Conservation (phyloP, 495 filamentous ascomycete genomes). For the Podospora comata region DNA sequence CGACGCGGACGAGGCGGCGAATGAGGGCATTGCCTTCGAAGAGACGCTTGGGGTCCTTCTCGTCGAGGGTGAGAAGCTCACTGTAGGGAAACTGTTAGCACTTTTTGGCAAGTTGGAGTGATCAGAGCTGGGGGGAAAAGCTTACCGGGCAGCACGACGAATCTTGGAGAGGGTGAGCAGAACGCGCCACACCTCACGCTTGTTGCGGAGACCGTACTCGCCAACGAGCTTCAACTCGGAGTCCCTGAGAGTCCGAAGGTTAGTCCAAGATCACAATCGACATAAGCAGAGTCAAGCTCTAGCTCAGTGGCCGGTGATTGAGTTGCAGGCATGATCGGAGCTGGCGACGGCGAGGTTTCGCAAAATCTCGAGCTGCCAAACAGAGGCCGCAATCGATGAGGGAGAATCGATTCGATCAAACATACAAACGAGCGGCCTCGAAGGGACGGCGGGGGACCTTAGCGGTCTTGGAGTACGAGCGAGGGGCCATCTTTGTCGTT, state of each 20-base stretch:
- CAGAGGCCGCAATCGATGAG: constrained; percentile 33
- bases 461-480: constrained; percentile 96
- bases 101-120: neutral
- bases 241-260: constrained; percentile 67
- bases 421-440: constrained; percentile 97
- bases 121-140: neutral
- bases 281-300: constrained; percentile 96
- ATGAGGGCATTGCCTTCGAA: constrained; percentile 99
- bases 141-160: constrained; percentile 99
- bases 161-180: constrained; percentile 99
- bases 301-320: constrained; percentile 86
- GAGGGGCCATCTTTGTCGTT: constrained; percentile 49
- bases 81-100: constrained; percentile 43
- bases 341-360: constrained; percentile 1
- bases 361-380: constrained; percentile 50
- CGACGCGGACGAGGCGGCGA: constrained; percentile 98
- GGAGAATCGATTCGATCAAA: constrained; percentile 25
- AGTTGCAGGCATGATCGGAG: constrained; percentile 29
- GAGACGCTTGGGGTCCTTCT: constrained; percentile 99
- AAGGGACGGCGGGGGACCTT: constrained; percentile 86
- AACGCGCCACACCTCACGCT: constrained; percentile 99
- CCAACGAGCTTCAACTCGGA: constrained; percentile 98
- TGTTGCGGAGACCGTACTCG: constrained; percentile 98
- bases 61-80: constrained; percentile 99
- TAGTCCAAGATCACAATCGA: constrained; percentile 65